Base-by-base conservation (phyloP, 2,329 filamentous ascomycete genomes). In the Juglanconis sp. region DNA sequence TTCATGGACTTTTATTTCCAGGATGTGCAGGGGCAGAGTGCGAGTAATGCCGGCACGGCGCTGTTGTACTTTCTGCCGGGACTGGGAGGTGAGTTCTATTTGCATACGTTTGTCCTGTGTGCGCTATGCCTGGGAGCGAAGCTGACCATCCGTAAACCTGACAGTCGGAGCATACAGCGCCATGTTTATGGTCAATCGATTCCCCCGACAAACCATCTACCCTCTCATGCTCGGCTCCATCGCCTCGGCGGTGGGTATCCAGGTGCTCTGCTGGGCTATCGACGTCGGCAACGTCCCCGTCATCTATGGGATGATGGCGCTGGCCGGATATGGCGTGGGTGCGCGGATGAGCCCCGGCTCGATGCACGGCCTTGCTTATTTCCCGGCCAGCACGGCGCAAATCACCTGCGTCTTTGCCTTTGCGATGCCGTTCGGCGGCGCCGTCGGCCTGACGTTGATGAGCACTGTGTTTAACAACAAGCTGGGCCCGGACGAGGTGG, bases 1-100 rank as follows among this genome's bases (percentile, higher is more conserved):
- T 90, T 89, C 65, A 83, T 87, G 65, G 84, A 83, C 15, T 79
- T 89, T 17, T 90, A 89, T 70, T 90, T 89, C 69, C 82, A 83
- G 2, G 73, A 88, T 15, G 86, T 89, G 4, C 74, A 84, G 70
- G 79, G 76, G 5, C 83, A 82, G 63, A 70, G 64, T 65, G 34
- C 77, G 74, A 34, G 80, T 31, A 68, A 81, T 53, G 79, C 85
- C 1, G 85, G 85, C 3, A 67, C 80, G 0, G 80, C 86, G 60
- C 74, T 90, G 10, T 72, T 89, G 1, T 89, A 82, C 69, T 90
- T 87, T 65, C 79, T 86, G 1, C 87, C 87, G 0, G 87, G 87
- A 0, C 72, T 89, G 8, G 86, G 78, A 67, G 78, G 81, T 83
- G 70, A 59, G 73, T 71, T 24, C 36, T 48, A 4, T 53, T 31